phyloP scores from a whole-genome alignment of 768 basidiomycete species.

The Cystobasidiopsis lactophilus region DNA sequence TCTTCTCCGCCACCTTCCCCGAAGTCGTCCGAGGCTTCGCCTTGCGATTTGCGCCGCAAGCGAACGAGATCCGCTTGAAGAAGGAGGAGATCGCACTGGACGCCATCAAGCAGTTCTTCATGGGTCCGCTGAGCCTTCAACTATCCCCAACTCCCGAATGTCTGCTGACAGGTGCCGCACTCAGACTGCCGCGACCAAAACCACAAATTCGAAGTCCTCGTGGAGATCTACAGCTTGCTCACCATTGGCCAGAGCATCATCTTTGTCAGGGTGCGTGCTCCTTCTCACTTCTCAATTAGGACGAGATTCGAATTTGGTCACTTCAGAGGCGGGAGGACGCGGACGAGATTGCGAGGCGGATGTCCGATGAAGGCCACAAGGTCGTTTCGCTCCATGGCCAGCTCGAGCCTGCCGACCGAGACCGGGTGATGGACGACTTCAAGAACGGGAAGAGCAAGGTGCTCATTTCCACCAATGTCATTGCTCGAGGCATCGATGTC shows the following conservation, averaged over 20 bases:
- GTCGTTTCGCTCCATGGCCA: constrained; percentile 89
- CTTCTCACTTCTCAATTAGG: background rate
- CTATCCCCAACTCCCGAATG: background rate
- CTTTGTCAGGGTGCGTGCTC: constrained; percentile 56
- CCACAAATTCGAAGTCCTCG: constrained; percentile 86
- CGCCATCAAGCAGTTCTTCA: constrained; percentile 88
- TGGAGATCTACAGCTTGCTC: constrained; percentile 65
- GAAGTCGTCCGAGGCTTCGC: constrained; percentile 83
- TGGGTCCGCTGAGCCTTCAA: constrained; percentile 30
- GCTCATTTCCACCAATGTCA: constrained; percentile 94
- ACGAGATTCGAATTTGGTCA: background rate
- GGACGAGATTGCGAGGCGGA: constrained; percentile 70
- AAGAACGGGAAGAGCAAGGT: constrained; percentile 91
- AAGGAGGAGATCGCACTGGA: constrained; percentile 83
- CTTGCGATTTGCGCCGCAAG: constrained; percentile 67
- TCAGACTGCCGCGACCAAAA: constrained; percentile 58
- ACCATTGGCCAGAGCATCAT: constrained; percentile 98
- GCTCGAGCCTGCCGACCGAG: constrained; percentile 73
- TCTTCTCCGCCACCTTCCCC: constrained; percentile 97
- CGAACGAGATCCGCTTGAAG: constrained; percentile 90
- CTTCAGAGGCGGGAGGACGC: constrained; percentile 67
- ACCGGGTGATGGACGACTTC: constrained; percentile 81
- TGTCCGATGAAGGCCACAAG: constrained; percentile 83
- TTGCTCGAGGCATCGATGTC: constrained; percentile 95
- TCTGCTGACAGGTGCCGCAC: too few species aligned